Conservation (phyloP, 768 basidiomycete species). For the Coprinellus micaceus region DNA sequence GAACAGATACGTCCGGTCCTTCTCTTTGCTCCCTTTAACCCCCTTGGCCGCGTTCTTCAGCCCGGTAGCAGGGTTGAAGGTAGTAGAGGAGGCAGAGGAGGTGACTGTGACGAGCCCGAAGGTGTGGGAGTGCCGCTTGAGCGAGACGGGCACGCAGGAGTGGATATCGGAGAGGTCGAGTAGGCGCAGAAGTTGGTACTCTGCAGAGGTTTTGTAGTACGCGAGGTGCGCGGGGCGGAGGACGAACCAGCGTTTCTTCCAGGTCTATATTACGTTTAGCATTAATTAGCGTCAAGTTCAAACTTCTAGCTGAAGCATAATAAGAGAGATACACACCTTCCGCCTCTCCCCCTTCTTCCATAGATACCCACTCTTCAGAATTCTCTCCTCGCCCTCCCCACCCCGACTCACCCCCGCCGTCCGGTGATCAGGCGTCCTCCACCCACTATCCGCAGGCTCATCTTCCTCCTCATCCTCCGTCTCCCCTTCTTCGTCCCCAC, state of each 20-base stretch:
- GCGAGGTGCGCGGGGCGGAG: constrained; percentile 87
- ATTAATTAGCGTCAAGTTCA: background rate
- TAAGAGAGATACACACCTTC: constrained; percentile 59
- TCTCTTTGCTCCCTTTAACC: too few species aligned
- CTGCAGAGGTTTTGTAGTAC: constrained; percentile 94
- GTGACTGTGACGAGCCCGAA: constrained; percentile 90
- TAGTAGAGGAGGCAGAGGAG: too few species aligned
- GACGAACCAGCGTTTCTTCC: constrained; percentile 99
- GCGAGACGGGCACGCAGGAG: constrained; percentile 78
- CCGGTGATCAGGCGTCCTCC: constrained; percentile 40
- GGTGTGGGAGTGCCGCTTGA: constrained; percentile 86
- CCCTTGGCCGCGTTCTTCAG: too few species aligned
- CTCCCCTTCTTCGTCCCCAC: too few species aligned
- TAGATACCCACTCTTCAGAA: constrained; percentile 89
- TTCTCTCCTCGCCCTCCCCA: constrained; percentile 58
- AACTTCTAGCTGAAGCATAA: too few species aligned
- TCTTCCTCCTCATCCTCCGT: constrained; percentile 71
- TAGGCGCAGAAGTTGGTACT: constrained; percentile 88
- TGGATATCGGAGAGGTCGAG: constrained; percentile 87
- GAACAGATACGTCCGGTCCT: constrained; percentile 88
- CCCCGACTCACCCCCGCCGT: constrained; percentile 36
- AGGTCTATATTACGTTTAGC: constrained; percentile 53
- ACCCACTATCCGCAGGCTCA: constrained; percentile 53
- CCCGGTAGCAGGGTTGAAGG: too few species aligned
- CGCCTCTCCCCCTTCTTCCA: constrained; percentile 97